Evolutionary conservation across 2,329 filamentous ascomycete species (phyloP).

Genomic region (Fusarium buxicola): DNA sequence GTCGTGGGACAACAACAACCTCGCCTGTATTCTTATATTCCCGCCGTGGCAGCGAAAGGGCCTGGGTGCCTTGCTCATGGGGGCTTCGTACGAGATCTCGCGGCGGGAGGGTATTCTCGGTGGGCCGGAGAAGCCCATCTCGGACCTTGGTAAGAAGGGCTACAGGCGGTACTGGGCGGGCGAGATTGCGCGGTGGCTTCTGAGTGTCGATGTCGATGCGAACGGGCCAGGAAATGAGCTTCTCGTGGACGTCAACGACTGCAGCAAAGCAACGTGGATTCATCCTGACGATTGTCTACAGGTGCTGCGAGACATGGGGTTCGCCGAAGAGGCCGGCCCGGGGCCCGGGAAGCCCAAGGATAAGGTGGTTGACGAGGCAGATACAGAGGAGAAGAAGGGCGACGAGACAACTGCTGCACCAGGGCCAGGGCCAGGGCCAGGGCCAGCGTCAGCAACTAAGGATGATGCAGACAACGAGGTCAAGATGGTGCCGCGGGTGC

Average conservation of each 20-base stretch:
- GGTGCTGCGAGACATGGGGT: conserved; percentile 82
- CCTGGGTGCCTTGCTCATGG: conserved; percentile 89
- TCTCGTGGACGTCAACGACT: conserved; percentile 74
- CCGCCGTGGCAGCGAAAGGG: conserved; percentile 95
- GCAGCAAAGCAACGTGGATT: conserved; percentile 85
- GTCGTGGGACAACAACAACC: conserved; percentile 98
- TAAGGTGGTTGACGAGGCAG: conserved; percentile 17
- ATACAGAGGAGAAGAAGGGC: conserved; percentile 40
- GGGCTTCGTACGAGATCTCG: conserved; percentile 91
- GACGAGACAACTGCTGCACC: conserved; percentile 27
- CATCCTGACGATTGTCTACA: conserved; percentile 83
- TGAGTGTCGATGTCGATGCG: conserved; percentile 57
- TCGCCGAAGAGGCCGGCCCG: conserved; percentile 70
- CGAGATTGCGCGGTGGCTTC: conserved; percentile 79
- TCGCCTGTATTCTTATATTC: conserved; percentile 95
- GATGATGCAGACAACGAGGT: conserved; percentile 47
- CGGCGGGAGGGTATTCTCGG: conserved; percentile 85
- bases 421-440: conserved; percentile 7
- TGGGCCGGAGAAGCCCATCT: conserved; percentile 93
- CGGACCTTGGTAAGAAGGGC: conserved; percentile 82
- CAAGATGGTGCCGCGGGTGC: conserved; percentile 59
- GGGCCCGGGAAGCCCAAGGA: conserved; percentile 54
- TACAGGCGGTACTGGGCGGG: conserved; percentile 90
- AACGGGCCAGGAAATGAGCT: conserved; percentile 49
- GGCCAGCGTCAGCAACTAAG: conserved; percentile 33